phyloP scores from a whole-genome alignment of 1,284 basidiomycete genomes.

The Ganoderma multipileum region DNA sequence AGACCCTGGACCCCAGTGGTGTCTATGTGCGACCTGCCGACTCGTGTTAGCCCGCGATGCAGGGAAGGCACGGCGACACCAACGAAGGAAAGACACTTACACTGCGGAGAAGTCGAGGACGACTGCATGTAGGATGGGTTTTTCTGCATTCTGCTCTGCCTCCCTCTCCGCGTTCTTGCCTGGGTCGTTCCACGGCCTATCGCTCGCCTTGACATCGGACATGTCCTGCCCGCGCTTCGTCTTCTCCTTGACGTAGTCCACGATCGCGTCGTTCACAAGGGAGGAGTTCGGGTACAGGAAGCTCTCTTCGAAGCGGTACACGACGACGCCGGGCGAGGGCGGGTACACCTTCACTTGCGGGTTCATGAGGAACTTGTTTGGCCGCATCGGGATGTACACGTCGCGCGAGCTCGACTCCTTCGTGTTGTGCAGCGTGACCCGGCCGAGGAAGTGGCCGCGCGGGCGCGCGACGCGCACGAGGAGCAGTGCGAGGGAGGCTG shows the following conservation, averaged over 20 bases:
- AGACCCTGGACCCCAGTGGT: constrained; percentile 91
- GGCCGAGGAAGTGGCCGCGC: constrained; percentile 90
- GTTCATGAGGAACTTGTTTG: constrained; percentile 66
- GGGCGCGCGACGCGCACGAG: constrained; percentile 91
- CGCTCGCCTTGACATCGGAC: constrained; percentile 62
- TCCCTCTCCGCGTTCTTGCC: constrained; percentile 53
- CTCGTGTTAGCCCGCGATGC: background rate
- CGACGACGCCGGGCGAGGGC: constrained; percentile 87
- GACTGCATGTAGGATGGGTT: constrained; percentile 81
- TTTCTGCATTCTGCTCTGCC: constrained; percentile 51
- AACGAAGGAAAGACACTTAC: constrained; percentile 49
- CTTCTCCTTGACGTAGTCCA: constrained; percentile 81
- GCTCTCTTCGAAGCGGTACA: constrained; percentile 94
- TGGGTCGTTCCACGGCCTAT: constrained; percentile 95
- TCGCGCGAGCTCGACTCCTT: constrained; percentile 57
- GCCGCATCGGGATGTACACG: constrained; percentile 82
- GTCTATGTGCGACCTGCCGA: constrained; percentile 72
- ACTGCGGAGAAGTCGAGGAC: constrained; percentile 92
- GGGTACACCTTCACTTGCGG: constrained; percentile 76
- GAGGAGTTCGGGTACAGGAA: constrained; percentile 94
- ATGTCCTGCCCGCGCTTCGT: constrained; percentile 82
- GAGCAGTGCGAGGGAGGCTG: constrained; percentile 82
- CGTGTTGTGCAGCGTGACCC: constrained; percentile 48
- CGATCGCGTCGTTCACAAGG: constrained; percentile 76
- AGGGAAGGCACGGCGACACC: constrained; percentile 11